Percentiles rank a stretch among this genome's conserved stretches.
These are phyloP conservation scores for Beauveria rudraprayagi DNA, from an alignment of 2,329 filamentous ascomycete species.

Conservation along the genomic window DNA sequence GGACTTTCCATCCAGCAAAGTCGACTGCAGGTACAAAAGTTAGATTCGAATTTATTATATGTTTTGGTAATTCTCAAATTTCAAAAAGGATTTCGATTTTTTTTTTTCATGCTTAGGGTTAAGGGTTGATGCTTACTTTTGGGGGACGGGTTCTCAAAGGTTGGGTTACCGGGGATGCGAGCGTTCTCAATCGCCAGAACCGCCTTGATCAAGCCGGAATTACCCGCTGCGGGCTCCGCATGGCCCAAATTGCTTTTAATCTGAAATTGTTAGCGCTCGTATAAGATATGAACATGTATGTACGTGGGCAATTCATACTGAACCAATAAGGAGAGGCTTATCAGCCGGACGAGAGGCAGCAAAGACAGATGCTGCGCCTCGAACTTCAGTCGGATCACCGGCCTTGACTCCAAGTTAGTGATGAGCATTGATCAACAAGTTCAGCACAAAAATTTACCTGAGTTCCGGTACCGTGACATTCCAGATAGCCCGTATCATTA, in stretches of 20 bases:
- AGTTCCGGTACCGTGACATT: conserved; percentile 2
- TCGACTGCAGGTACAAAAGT: conserved; percentile 25
- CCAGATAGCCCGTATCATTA: background rate
- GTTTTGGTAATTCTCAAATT: too few relatives aligned
- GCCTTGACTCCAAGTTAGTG: background rate
- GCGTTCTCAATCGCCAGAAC: conserved; percentile 20
- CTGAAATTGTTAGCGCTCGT: background rate
- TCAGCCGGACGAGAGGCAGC: conserved; percentile 4
- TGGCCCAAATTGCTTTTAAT: conserved; percentile 26
- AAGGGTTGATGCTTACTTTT: background rate
- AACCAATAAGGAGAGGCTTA: conserved; percentile 20
- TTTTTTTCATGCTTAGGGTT: background rate
- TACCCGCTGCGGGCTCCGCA: conserved; percentile 21
- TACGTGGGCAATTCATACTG: conserved; percentile 13
- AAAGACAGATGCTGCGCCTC: conserved; percentile 20
- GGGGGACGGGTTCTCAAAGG: conserved; percentile 17
- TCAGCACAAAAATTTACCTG: background rate
- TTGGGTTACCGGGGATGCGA: conserved; percentile 25
- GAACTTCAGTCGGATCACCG: conserved; percentile 8
- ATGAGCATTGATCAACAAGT: rapidly evolving
- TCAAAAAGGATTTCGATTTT: too few relatives aligned
- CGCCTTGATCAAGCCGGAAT: conserved; percentile 23
- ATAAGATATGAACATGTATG: rapidly evolving
- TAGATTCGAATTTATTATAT: background rate
- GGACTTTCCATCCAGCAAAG: conserved; percentile 18